Evolutionary conservation across 805 yeast species (phyloP), one percentile per base, ranked within the genome.

Genomic region (Wickerhamia fluorescens): DNA sequence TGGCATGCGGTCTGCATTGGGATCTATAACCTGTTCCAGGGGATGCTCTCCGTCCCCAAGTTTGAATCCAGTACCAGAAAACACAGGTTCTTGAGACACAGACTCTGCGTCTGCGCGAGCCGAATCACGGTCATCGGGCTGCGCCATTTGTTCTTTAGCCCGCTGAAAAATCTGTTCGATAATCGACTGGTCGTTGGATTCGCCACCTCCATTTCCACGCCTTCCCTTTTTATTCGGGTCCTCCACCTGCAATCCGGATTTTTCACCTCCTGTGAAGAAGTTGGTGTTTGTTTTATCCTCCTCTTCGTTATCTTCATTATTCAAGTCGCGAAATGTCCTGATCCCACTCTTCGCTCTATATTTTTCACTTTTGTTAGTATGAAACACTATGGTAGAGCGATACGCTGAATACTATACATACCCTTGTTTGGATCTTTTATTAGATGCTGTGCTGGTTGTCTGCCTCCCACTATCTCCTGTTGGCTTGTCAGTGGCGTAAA

Each of bases 211-310:
- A n/a, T n/a, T n/a, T n/a, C n/a, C n/a, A 28, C 61, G 58, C 21
- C 45, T 44, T 24, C 55, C 56, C 34, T 61, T 54, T 33, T 58
- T 58, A 39, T 65, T 65, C 14, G 92, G 92, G 45, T 82, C 82
- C 42, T 84, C 85, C 13, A 83, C 88, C 50, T 80, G 82, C 38
- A 83, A 60, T 4, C 77, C 92, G 2, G 88, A 79, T 34, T 83
- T 82, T 50, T 81, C 88, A 14, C 71, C 85, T 10, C 78, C 78
- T 1, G 83, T 78, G 54, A 72, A 77, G 36, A 76, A 71, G 44
- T 76, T 74, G 17, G 53, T 53, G 30, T 56, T 49, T 33, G 78
- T 71, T 21, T 67, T 69, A 34, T 73, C 78, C 37, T 71, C 75
- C n/a, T 63, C 73, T 24, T 60, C 72, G 11, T 60, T 62, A 7